A percentile compares a stretch with the other conserved stretches of the same genome.
Conservation (phyloP, 108 stramenopile genomes). For the Discostella pseudostelligera region DNA sequence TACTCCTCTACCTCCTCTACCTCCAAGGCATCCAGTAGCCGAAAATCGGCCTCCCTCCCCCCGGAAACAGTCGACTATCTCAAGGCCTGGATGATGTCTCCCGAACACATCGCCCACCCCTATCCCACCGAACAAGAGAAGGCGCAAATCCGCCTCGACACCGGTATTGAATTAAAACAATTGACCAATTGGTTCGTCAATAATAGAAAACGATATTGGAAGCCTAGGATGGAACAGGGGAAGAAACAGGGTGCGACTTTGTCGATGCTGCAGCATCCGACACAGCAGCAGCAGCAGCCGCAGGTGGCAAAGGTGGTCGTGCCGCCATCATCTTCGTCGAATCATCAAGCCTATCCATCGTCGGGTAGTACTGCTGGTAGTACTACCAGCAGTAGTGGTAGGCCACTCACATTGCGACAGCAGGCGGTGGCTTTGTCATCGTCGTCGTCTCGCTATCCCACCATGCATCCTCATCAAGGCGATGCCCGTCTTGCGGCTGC, state of each 20-base stretch:
- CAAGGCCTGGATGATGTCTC: constrained; percentile 90
- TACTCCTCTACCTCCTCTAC: background rate
- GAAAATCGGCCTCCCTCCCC: constrained; percentile 70
- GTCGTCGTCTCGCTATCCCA: background rate
- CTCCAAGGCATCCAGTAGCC: background rate
- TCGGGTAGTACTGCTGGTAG: too few relatives aligned
- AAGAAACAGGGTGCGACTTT: constrained; percentile 24
- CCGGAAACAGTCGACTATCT: constrained; percentile 86
- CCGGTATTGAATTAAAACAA: constrained; percentile 89
- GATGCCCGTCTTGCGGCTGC: too few relatives aligned
- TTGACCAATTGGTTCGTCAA: constrained; percentile 95
- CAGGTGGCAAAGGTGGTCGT: constrained; percentile 45
- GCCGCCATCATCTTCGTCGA: constrained; percentile 5
- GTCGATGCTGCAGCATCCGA: too few relatives aligned
- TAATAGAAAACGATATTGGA: constrained; percentile 90
- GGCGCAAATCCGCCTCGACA: constrained; percentile 82
- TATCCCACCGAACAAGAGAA: constrained; percentile 94
- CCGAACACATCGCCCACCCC: constrained; percentile 89
- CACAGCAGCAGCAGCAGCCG: too few relatives aligned
- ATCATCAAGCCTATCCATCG: too few relatives aligned
- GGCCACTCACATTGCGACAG: background rate
- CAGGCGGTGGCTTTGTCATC: background rate
- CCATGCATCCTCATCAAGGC: too few relatives aligned
- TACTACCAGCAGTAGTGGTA: background rate
- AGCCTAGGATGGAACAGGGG: constrained; percentile 74